These are phyloP conservation scores for Pythium inflatum DNA, from an alignment of 352 stramenopile genomes.

Conservation along the genomic window DNA sequence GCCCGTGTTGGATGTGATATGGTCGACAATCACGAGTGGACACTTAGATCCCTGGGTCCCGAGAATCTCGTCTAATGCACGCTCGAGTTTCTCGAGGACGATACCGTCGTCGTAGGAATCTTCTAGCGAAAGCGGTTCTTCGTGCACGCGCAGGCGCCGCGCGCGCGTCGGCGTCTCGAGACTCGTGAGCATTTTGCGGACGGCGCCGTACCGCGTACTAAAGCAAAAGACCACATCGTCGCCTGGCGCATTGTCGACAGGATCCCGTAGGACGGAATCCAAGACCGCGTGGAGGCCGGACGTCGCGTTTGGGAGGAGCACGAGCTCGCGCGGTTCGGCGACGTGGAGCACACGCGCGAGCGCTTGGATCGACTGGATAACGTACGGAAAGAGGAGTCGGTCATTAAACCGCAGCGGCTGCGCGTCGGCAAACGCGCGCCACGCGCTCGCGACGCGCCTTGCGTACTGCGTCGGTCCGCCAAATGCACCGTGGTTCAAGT, in stretches of 20 bases:
- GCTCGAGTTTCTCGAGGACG: conserved; percentile 46
- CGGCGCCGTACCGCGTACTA: conserved; percentile 89
- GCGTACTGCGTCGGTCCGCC: conserved; percentile 77
- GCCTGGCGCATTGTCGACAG: neutral
- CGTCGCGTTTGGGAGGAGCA: conserved; percentile 91
- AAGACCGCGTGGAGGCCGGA: conserved; percentile 89
- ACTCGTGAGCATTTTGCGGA: conserved; percentile 90
- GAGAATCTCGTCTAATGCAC: conserved; percentile 34
- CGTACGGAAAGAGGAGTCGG: conserved; percentile 88
- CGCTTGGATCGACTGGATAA: conserved; percentile 78
- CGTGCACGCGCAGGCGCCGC: conserved; percentile 43
- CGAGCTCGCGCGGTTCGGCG: conserved; percentile 51
- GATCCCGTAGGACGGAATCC: conserved; percentile 42
- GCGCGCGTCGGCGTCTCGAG: conserved; percentile 28
- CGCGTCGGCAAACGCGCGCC: conserved; percentile 78
- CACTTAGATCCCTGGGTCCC: conserved; percentile 40
- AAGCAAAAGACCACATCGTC: conserved; percentile 69
- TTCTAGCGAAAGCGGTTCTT: conserved; percentile 65
- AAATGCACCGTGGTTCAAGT: conserved; percentile 96
- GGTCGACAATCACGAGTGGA: conserved; percentile 88
- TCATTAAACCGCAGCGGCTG: conserved; percentile 94
- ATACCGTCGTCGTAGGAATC: conserved; percentile 64
- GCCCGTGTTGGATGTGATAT: conserved; percentile 94
- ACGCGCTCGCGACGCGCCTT: conserved; percentile 65
- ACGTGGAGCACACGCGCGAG: conserved; percentile 76